Evolutionary conservation across 129 eudicot genomes (phyloP).

Genomic region (Artemisia tridentata): DNA sequence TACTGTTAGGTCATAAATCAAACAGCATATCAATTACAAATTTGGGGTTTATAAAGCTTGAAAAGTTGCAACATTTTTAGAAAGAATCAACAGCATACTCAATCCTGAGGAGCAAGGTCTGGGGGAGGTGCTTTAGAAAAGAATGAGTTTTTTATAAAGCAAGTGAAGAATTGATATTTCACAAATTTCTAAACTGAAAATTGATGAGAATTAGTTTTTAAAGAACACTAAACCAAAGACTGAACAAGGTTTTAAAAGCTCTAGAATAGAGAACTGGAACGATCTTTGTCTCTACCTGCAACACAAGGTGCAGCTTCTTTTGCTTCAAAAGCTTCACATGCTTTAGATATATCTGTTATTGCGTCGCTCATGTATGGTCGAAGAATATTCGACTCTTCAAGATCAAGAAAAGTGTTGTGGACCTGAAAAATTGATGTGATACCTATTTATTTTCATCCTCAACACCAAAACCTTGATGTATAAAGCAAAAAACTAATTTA

Average conservation of each 20-base stretch:
- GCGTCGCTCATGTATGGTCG: slow-evolving; percentile 78
- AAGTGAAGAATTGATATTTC: too few species aligned
- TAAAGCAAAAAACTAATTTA: neutral
- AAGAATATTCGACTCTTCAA: slow-evolving; percentile 86
- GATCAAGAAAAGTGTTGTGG: slow-evolving; percentile 71
- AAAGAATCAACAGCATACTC: neutral
- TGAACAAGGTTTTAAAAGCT: slow-evolving; percentile 6
- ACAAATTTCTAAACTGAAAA: too few species aligned
- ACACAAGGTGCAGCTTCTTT: slow-evolving; percentile 86
- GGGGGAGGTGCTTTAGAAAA: too few species aligned
- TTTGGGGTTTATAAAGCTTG: neutral
- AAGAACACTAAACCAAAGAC: neutral
- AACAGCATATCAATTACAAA: neutral
- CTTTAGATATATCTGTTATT: slow-evolving; percentile 75
- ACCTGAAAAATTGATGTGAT: slow-evolving; percentile 46
- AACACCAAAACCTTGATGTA: neutral
- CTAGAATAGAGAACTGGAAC: neutral
- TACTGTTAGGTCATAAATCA: neutral
- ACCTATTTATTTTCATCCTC: slow-evolving; percentile 10
- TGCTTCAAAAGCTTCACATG: slow-evolving; percentile 87
- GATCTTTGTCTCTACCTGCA: slow-evolving; percentile 48
- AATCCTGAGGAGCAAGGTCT: too few species aligned
- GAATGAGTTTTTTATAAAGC: too few species aligned
- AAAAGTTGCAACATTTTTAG: neutral
- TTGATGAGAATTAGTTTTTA: too few species aligned